Base-by-base conservation (phyloP, 306 rosid genomes). In the Senna siamea region DNA sequence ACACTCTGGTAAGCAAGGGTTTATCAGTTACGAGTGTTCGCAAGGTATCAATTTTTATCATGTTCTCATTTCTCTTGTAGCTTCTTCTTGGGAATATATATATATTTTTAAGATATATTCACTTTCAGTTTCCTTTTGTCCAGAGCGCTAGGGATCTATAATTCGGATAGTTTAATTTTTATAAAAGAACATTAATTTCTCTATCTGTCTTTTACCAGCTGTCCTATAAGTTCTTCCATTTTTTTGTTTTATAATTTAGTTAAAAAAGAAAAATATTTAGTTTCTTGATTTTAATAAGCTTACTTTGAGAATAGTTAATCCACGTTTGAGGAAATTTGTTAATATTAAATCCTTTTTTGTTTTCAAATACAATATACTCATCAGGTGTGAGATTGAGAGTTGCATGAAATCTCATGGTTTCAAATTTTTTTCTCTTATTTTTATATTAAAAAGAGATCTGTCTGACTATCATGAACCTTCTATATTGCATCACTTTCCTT, bases 1-100 rank as follows among this genome's bases (percentile, higher is more conserved):
- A 94, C 87, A 89, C 98, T 59, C 96, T 94, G 19, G 96, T 94
- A 28, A 91, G 89, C 76, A 92, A 73, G 82, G 98, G 98, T 72
- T 2, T 82, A 41, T 88, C 98, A 0, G 91, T 94, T 70, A 94
- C 98, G 22, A 89, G 46, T 30, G 98, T 94, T 70, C 98, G 98
- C 60, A 94, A 94, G 98, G 98, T 91, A 89, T 73, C 56, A 48
- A n/a, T 67, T 61, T 48, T 46, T 46, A 62, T 69, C 46, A 15
- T 73, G 4, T 52, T 20, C 44, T 57, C 53, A 7, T 17, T 64
- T 32, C 53, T 54, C 14, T 72, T 67, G 13, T 47, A 6, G 23
- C 69, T 76, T 65, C 10, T 38, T 66, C 34, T 32, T 53, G 41
- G 34, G 35, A 46, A 62, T 52, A 63, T 43, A 14, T 26, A 26